phyloP scores from a whole-genome alignment of 2,329 filamentous ascomycete genomes.

The Helminthosporium solani region DNA sequence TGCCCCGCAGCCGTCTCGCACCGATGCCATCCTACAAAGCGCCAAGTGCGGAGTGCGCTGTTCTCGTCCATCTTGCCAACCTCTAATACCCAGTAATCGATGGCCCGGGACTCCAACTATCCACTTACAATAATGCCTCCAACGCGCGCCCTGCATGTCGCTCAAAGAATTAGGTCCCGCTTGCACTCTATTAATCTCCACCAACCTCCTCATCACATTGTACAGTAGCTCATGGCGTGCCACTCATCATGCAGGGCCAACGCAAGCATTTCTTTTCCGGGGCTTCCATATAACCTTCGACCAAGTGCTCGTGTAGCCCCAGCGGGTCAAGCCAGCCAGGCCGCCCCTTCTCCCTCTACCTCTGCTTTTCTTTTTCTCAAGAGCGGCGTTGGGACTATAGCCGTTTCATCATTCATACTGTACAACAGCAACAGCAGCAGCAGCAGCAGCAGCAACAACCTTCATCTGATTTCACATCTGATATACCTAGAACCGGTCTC shows the following conservation, averaged over 20 bases:
- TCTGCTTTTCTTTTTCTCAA: slow-evolving; percentile 1
- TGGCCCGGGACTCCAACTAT: slow-evolving; percentile 1
- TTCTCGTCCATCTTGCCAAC: too few species aligned
- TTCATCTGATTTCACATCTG: too few species aligned
- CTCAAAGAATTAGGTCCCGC: not conserved
- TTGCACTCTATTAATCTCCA: slow-evolving; percentile 6
- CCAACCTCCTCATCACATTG: slow-evolving; percentile 5
- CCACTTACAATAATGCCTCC: slow-evolving; percentile 10
- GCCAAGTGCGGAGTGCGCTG: slow-evolving; percentile 37
- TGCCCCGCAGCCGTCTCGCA: slow-evolving; percentile 12
- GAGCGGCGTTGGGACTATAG: slow-evolving; percentile 1
- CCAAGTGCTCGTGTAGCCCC: not conserved
- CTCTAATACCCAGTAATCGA: slow-evolving; percentile 16
- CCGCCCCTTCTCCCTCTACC: slow-evolving; percentile 9
- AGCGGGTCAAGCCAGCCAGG: slow-evolving; percentile 1
- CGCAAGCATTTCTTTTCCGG: slow-evolving; percentile 19
- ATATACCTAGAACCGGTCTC: too few species aligned
- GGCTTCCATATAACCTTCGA: slow-evolving; percentile 16
- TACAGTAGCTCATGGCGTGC: slow-evolving; percentile 8
- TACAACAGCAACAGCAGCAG: too few species aligned
- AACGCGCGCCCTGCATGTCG: not conserved
- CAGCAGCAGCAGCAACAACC: too few species aligned
- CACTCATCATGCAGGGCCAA: slow-evolving; percentile 28
- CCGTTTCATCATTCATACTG: not conserved
- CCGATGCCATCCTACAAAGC: slow-evolving; percentile 4